Base-by-base conservation (phyloP, 805 yeast species). In the Lipomyces lipofer region DNA sequence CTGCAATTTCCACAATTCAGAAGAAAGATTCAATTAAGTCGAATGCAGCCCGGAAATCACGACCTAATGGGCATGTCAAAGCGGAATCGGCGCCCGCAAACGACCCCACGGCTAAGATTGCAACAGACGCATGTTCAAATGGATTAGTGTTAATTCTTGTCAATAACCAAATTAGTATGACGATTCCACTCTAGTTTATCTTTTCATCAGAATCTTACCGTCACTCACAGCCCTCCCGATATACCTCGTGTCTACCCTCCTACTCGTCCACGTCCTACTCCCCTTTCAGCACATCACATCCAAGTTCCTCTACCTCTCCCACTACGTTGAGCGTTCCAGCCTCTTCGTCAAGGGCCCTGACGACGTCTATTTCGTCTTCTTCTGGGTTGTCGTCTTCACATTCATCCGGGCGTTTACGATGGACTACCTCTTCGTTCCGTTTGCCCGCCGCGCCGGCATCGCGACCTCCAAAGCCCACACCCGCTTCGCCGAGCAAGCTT, bases 401-500 rank as follows among this genome's bases (percentile, higher is more conserved):
- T 77, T 85, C 49, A 64, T 84, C 32, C 74, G 95, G 59, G 77
- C 86, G 4, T 68, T 77, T n/a, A 61, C 80, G 32, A 84, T 88
- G 83, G 75, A 77, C 49, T 78, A 72, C 59, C 60, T 80, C 8
- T 76, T 86, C 46, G 75, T 72, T 50, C 89, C 91, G 17, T 64
- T 83, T 45, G 88, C 88, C 28, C 43, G 33, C 5, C 1, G 61
- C 60, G 25, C 51, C 44, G 73, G 78, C 22, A 81, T 86, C 46
- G 69, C 69, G 36, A 70, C 76, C 1, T 68, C 67, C 13, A 83
- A 82, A 63, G 79, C 85, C 0, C 73, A 75, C 21, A 79, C 79
- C 52, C 78, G 96, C 54, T 89, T 87, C 66, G 86, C 88, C 52
- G 97, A 89, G 70, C 97, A 89, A 73, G 83, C 88, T 47, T 90